Evolutionary conservation across 2,329 filamentous ascomycete species (phyloP), one percentile per base, ranked within the genome.

Genomic region (Botrytis deweyae): DNA sequence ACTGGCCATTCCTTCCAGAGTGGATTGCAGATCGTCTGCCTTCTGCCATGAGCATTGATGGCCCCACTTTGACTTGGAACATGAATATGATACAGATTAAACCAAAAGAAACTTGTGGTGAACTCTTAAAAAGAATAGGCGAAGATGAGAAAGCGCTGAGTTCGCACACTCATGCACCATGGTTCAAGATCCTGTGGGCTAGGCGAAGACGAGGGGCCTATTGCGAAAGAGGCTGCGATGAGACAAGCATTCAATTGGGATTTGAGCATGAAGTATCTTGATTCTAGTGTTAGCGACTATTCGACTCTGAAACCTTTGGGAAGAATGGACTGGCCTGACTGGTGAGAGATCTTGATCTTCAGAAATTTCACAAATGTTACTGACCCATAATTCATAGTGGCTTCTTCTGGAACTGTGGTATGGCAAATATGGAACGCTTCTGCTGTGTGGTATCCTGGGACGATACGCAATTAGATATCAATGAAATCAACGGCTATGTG

Each of bases 1-100:
- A 22, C 4, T 72, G 70, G 70, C 70, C 70, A 25, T 62, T 62
- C 22, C 55, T 65, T 29, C 18, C 36, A n/a, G 70, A 63, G 61
- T 64, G 46, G 33, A 55, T 42, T n/a, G 29, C 46, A 65, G 46
- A 65, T n/a, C 36, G n/a, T 20, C 44, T 64, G 36, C 33, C 64
- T 38, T 22, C 61, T 40, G 36, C 61, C 18, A 63, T 63, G 58
- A 44, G 58, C 9, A 72, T 72, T 33, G 33, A 65, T 33, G 36
- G 70, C 6, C 61, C 70, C 12, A 72, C 59, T 52, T 20, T 65
- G 61, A 55, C 59, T 65, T 29, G 36, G 61, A 65, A 36, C 1
- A 62, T 70, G 40, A 70, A 70, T 14, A 52, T 52, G 61, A 42
- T 65, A 49, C 33, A 58, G 22, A 44, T 65, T 12, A 64, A 42